Percentiles rank a stretch among this genome's conserved stretches.
These are phyloP conservation scores for Ottelia alismoides DNA, from an alignment of 106 monocot species.

Conservation along the genomic window DNA sequence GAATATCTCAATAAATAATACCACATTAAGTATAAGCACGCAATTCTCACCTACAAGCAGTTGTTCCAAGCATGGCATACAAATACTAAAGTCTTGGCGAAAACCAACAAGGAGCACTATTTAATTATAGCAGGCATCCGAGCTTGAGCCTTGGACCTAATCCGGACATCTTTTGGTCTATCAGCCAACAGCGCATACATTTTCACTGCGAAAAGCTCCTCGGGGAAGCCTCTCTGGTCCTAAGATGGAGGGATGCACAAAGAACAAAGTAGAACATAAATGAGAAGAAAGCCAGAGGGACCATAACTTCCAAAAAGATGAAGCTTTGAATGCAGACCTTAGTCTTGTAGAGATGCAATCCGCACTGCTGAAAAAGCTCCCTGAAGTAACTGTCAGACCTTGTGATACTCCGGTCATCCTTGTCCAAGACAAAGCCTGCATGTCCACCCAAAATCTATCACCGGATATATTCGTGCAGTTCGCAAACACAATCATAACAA, in stretches of 20 bases:
- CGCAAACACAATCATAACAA: too few relatives aligned
- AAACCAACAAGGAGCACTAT: too few relatives aligned
- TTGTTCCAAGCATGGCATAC: too few relatives aligned
- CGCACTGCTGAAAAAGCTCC: constrained; percentile 73
- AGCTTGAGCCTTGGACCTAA: too few relatives aligned
- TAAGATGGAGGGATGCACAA: constrained; percentile 2
- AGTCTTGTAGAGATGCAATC: constrained; percentile 48
- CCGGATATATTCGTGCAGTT: too few relatives aligned
- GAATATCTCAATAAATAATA: too few relatives aligned
- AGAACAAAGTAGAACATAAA: not conserved
- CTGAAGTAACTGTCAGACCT: constrained; percentile 82
- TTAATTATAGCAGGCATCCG: too few relatives aligned
- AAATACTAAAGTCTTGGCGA: too few relatives aligned
- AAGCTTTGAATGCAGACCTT: constrained; percentile 28
- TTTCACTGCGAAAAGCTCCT: constrained; percentile 76
- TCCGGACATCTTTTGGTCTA: too few relatives aligned
- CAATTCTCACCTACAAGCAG: too few relatives aligned
- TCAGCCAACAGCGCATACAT: constrained; percentile 75
- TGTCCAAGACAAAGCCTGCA: constrained; percentile 93
- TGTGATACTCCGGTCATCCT: constrained; percentile 83
- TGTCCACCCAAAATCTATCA: too few relatives aligned
- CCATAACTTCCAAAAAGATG: not conserved
- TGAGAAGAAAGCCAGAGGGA: not conserved
- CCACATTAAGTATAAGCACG: too few relatives aligned
- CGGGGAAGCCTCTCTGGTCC: constrained; percentile 81